Evolutionary conservation across 768 basidiomycete species (phyloP).

Genomic region (Collybia mongolica): DNA sequence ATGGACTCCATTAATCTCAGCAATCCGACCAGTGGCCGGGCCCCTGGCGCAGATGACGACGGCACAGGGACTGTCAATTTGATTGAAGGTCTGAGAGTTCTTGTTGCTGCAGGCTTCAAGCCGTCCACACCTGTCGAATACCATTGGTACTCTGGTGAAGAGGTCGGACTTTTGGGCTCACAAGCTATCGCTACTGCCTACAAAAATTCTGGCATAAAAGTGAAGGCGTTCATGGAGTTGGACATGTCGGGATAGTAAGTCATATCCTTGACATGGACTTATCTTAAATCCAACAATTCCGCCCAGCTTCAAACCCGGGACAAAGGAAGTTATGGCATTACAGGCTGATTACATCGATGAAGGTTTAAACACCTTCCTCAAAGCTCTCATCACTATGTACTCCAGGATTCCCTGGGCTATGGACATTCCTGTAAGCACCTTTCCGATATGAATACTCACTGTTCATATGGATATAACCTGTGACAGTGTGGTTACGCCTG

Average conservation of each 20-base stretch:
- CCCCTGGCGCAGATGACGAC: slow-evolving; percentile 51
- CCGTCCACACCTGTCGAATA: slow-evolving; percentile 43
- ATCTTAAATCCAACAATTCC: slow-evolving; percentile 2
- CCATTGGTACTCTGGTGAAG: slow-evolving; percentile 48
- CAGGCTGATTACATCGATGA: slow-evolving; percentile 38
- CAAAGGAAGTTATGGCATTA: slow-evolving; percentile 38
- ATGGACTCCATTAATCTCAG: slow-evolving; percentile 41
- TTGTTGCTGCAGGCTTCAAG: slow-evolving; percentile 35
- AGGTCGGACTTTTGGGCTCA: slow-evolving; percentile 46
- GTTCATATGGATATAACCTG: background rate
- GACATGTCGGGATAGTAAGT: slow-evolving; percentile 39
- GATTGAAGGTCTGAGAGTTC: slow-evolving; percentile 38
- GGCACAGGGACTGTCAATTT: slow-evolving; percentile 45
- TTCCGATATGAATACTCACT: background rate
- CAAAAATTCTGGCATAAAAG: slow-evolving; percentile 38
- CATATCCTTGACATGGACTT: background rate
- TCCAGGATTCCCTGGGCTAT: slow-evolving; percentile 34
- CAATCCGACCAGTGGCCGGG: slow-evolving; percentile 36
- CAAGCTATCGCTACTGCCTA: slow-evolving; percentile 54
- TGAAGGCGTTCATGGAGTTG: slow-evolving; percentile 50
- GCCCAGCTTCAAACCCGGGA: slow-evolving; percentile 45
- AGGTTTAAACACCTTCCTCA: slow-evolving; percentile 45
- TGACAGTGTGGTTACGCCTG: slow-evolving; percentile 38
- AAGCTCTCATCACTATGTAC: slow-evolving; percentile 32
- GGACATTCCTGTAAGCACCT: slow-evolving; percentile 31